phyloP scores from a whole-genome alignment of 495 filamentous ascomycete genomes.

The Amniculicola lignicola region DNA sequence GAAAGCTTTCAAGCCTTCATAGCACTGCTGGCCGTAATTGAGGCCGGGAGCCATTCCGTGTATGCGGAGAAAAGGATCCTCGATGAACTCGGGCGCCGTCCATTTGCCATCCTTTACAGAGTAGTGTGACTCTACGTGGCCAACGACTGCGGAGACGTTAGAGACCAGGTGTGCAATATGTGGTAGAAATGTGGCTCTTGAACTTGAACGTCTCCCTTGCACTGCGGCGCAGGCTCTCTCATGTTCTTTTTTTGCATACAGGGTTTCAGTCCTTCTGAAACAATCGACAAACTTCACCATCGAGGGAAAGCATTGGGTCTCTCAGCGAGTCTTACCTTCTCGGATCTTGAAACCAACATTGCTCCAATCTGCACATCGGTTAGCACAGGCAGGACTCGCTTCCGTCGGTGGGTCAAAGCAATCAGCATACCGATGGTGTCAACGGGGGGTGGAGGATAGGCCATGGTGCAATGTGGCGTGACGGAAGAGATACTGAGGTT shows the following conservation, averaged over 20 bases:
- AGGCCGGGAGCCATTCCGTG: constrained; percentile 88
- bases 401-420: not conserved
- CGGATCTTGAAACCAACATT: constrained; percentile 88
- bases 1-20: constrained; percentile 92
- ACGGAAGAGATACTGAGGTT: not conserved
- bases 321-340: constrained; percentile 71
- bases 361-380: constrained; percentile 64
- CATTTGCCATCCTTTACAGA: constrained; percentile 67
- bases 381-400: not conserved
- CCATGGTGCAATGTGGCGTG: not conserved
- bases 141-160: constrained; percentile 56
- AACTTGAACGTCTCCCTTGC: too few species aligned
- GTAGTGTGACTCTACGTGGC: constrained; percentile 74
- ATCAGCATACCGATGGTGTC: constrained; percentile 62
- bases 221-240: too few species aligned
- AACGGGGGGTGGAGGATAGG: constrained; percentile 78
- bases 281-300: not conserved
- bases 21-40: constrained; percentile 92
- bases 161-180: not conserved
- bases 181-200: too few species aligned
- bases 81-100: constrained; percentile 68
- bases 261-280: too few species aligned
- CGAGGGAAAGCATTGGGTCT: too few species aligned
- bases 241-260: too few species aligned
- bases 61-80: constrained; percentile 72